phyloP scores from a whole-genome alignment of 164 flowering plant genomes.

The Santalum album region DNA sequence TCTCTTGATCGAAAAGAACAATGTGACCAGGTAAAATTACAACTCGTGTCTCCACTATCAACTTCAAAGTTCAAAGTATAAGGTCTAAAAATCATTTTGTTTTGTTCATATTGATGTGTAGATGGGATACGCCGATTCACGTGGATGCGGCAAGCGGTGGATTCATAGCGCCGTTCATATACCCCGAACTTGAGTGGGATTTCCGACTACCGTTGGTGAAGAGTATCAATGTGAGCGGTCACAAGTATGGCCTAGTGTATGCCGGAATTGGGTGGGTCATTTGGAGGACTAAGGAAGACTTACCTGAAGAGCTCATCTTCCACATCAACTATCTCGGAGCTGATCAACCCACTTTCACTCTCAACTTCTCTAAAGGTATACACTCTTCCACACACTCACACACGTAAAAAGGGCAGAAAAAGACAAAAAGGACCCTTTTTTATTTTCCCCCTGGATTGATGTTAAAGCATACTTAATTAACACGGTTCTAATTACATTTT shows the following conservation, averaged over 20 bases:
- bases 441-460: too few species aligned
- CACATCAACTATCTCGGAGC: constrained; percentile 42
- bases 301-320: constrained; percentile 41
- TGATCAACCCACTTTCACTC: constrained; percentile 43
- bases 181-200: constrained; percentile 42
- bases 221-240: constrained; percentile 40
- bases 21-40: constrained; percentile 37
- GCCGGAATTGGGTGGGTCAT: constrained; percentile 42
- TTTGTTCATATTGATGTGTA: constrained; percentile 1
- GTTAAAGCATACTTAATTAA: too few species aligned
- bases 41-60: too few species aligned
- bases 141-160: constrained; percentile 48
- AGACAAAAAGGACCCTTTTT: too few species aligned
- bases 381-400: too few species aligned
- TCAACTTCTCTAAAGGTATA: constrained; percentile 47
- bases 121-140: constrained; percentile 45
- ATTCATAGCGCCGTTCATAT: constrained; percentile 33
- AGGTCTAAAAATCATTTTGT: too few species aligned
- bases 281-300: constrained; percentile 36
- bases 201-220: constrained; percentile 33
- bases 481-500: too few species aligned
- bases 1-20: constrained; percentile 29
- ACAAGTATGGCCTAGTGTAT: constrained; percentile 36
- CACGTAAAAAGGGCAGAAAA: too few species aligned
- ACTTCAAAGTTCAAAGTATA: too few species aligned